A percentile compares a stretch with the other conserved stretches of the same genome.
Evolutionary conservation across 768 basidiomycete species (phyloP).

Genomic region (Hericium alpestre): DNA sequence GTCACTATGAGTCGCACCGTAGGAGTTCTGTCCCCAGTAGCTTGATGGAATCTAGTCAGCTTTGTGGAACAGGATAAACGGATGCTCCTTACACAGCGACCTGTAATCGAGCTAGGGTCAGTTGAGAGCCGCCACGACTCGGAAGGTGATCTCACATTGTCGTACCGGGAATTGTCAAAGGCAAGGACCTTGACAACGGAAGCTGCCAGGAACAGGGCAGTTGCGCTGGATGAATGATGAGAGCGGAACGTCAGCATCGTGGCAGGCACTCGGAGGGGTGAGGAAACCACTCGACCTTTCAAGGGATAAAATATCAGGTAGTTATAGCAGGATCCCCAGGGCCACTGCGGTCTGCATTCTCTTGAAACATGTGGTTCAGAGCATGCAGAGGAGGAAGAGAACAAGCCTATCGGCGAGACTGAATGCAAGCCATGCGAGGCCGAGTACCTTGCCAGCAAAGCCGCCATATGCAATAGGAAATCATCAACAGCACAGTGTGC

Average conservation of each 20-base stretch:
- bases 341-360: too few species aligned
- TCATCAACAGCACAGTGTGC: background rate
- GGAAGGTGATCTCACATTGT: conserved; percentile 35
- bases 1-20: conserved; percentile 46
- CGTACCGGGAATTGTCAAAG: conserved; percentile 48
- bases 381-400: background rate
- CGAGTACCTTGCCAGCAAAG: conserved; percentile 1
- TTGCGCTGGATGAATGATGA: too few species aligned
- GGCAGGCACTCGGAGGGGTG: too few species aligned
- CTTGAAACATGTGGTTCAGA: too few species aligned
- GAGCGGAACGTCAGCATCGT: too few species aligned
- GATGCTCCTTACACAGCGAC: conserved; percentile 39
- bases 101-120: conserved; percentile 20
- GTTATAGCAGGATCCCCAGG: too few species aligned
- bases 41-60: conserved; percentile 21
- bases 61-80: background rate
- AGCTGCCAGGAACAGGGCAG: too few species aligned
- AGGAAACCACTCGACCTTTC: too few species aligned
- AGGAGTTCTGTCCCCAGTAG: conserved; percentile 72
- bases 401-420: background rate
- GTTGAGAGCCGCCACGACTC: too few species aligned
- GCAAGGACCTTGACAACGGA: conserved; percentile 15
- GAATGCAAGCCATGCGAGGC: background rate
- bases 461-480: background rate
- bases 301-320: too few species aligned